phyloP scores from a whole-genome alignment of 768 basidiomycete species.

The Tulasnella sp. region DNA sequence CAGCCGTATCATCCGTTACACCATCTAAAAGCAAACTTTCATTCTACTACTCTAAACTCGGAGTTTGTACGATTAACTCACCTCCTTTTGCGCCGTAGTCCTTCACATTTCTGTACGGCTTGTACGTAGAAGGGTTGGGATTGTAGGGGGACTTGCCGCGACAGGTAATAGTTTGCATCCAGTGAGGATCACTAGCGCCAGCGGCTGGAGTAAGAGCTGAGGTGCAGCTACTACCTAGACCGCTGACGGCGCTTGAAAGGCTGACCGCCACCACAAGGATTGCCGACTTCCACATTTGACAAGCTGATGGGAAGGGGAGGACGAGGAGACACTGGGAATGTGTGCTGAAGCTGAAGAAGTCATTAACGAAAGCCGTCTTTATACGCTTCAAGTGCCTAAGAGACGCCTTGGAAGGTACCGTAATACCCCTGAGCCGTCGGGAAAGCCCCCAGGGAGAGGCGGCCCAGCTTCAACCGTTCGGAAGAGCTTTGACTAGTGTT shows the following conservation, averaged over 20 bases:
- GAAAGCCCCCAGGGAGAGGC: not conserved
- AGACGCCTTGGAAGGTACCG: not conserved
- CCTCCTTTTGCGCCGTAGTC: constrained; percentile 35
- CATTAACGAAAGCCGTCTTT: not conserved
- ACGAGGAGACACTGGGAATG: not conserved
- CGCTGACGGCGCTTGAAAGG: not conserved
- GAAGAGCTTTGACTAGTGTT: not conserved
- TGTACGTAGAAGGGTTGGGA: constrained; percentile 32
- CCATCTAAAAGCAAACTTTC: constrained; percentile 31
- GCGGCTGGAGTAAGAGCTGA: constrained; percentile 29
- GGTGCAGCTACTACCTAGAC: constrained; percentile 22
- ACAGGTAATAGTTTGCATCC: constrained; percentile 35
- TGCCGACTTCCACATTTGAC: constrained; percentile 29
- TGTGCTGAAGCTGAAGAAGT: constrained; percentile 10
- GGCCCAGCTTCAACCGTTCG: not conserved
- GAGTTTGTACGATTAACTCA: not conserved
- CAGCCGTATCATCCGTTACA: constrained; percentile 37
- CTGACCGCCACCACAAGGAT: constrained; percentile 20
- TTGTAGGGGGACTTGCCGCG: constrained; percentile 33
- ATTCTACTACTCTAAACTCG: not conserved
- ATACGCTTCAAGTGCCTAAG: not conserved
- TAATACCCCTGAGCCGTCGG: constrained; percentile 11
- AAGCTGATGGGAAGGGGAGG: not conserved
- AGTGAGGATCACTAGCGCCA: constrained; percentile 32
- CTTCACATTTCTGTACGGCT: constrained; percentile 36